Base-by-base conservation (phyloP, 2,329 filamentous ascomycete species). In the Dryadomyces sulphureus region DNA sequence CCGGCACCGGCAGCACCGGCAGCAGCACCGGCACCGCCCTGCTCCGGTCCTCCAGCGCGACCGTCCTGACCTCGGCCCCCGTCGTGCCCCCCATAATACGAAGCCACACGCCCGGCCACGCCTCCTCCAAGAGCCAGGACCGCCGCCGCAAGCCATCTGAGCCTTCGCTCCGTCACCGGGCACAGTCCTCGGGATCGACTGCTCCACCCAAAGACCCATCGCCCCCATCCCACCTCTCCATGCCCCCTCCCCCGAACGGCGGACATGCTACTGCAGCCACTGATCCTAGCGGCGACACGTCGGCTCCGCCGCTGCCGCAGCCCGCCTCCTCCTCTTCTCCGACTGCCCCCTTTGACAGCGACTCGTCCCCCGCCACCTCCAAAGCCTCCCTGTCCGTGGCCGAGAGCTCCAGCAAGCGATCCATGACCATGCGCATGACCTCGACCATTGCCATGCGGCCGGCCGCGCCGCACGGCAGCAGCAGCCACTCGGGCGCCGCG, bases 101-200 rank as follows among this genome's bases (percentile, higher is more conserved):
- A 53, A 78, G 70, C 56, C 76, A 80, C 57, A 80, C 76, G 1
- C 76, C 76, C 1, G 75, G 76, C 48, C 75, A 79, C 54, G 66
- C 79, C 36, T 63, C 77, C 12, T 69, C 71, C 52, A 78, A 73
- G 62, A 76, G 71, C 60, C 69, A 71, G 49, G 66, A 68, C 46
- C 64, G 64, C 49, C 66, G 68, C 48, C 65, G 67, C 44, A 73
- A 70, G 52, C 59, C 68, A 24, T 68, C 72, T 22, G 73, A 77
- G 46, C 60, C 71, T 34, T 62, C 71, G 40, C 65, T 74, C 48
- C 69, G 73, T 22, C 68, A 74, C 51, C 69, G 73, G 45, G 71
- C 72, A 17, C 70, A 74, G 52, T 75, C 72, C 27, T 62, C 68
- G 14, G 62, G 65, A 1, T 54, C 56, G 1, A 30, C 48, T 1